Evolutionary conservation across 2,329 filamentous ascomycete genomes (phyloP).

Genomic region (Sarocladium oryzae): DNA sequence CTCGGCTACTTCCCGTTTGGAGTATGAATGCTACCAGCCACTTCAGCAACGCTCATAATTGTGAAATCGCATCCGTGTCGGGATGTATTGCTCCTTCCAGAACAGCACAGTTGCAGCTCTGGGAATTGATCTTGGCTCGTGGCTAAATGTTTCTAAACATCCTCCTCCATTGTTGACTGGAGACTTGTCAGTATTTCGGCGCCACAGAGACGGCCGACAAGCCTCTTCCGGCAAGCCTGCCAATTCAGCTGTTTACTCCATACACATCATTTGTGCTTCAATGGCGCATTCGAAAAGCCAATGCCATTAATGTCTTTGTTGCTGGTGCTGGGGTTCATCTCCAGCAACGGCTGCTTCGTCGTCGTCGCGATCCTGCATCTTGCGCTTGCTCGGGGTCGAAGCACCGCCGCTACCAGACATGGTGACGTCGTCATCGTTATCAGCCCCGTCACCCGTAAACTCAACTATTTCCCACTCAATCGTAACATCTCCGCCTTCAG

Average conservation of each 20-base stretch:
- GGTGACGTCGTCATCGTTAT: conserved; percentile 27
- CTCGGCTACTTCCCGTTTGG: background rate
- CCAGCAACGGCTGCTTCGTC: conserved; percentile 5
- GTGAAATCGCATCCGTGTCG: background rate
- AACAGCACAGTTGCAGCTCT: background rate
- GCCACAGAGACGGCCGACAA: background rate
- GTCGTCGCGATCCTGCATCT: conserved; percentile 38
- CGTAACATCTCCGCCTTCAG: conserved; percentile 53
- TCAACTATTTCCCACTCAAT: conserved; percentile 84
- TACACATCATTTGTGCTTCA: background rate
- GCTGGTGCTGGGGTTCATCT: background rate
- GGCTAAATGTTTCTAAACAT: background rate
- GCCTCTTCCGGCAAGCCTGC: too few relatives aligned
- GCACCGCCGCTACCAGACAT: conserved; percentile 19
- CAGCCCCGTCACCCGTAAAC: conserved; percentile 46
- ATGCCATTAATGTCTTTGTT: conserved; percentile 3
- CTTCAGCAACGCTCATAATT: background rate
- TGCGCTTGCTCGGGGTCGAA: conserved; percentile 43
- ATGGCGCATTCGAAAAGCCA: background rate
- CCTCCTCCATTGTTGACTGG: background rate
- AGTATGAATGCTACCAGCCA: background rate
- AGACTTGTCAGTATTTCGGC: background rate
- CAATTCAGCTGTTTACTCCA: background rate
- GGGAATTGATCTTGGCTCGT: background rate
- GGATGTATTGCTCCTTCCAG: background rate